Conservation (phyloP, 2,329 filamentous ascomycete genomes). For the Macrophomina tecta region DNA sequence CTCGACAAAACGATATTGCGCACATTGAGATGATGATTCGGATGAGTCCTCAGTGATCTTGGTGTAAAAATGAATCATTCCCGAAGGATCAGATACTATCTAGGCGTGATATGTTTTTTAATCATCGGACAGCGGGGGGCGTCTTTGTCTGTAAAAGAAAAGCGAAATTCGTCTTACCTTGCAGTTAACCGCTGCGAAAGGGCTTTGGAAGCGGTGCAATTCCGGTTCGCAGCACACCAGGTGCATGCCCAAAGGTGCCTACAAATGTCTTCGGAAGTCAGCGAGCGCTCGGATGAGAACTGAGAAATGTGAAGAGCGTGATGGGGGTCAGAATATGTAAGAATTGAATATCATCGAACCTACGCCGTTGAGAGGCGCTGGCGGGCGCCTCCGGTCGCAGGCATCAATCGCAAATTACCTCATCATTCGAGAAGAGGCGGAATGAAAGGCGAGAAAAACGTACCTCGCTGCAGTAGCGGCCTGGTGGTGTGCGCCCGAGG, state of each 20-base stretch:
- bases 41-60: slow-evolving; percentile 69
- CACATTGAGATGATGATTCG: not conserved
- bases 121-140: slow-evolving; percentile 62
- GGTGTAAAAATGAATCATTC: slow-evolving; percentile 66
- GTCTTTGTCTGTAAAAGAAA: slow-evolving; percentile 26
- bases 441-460: not conserved
- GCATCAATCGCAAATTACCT: slow-evolving; percentile 99
- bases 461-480: slow-evolving; percentile 18
- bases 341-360: slow-evolving; percentile 87
- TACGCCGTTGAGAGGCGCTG: slow-evolving; percentile 81
- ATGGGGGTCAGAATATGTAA: slow-evolving; percentile 94
- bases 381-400: slow-evolving; percentile 83
- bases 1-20: not conserved
- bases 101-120: slow-evolving; percentile 66
- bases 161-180: slow-evolving; percentile 25
- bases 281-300: slow-evolving; percentile 5
- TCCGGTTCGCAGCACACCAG: not conserved
- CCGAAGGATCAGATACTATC: slow-evolving; percentile 70
- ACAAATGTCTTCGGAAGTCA: slow-evolving; percentile 23
- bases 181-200: not conserved
- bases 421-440: slow-evolving; percentile 69
- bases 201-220: not conserved
- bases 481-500: not conserved
- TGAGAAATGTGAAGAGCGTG: slow-evolving; percentile 13
- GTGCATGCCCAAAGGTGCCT: not conserved